Evolutionary conservation across 371 early-diverging fungal species (phyloP), one percentile per base, ranked within the genome.

Genomic region (Coemansia sp.): DNA sequence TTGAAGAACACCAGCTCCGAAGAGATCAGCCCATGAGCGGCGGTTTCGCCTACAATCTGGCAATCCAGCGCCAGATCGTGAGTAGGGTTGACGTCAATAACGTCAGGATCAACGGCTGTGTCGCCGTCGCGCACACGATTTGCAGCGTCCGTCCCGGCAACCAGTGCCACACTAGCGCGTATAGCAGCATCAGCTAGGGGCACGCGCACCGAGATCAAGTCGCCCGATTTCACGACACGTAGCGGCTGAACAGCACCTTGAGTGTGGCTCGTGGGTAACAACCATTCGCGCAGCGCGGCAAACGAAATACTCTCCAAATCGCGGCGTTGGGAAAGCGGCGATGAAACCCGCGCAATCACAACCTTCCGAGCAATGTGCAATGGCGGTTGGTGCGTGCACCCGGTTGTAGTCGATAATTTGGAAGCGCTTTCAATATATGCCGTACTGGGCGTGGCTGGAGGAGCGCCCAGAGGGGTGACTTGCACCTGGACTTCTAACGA

Each of bases 281-380:
- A 89, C 90, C 88, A 88, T 8, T 72, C 66, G 64, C 85, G 85
- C 31, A 91, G 68, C 2, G 85, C 86, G 31, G 84, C 84, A 30
- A 90, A 65, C 40, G 84, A 82, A 2, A 83, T 81, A 0, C 80
- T 72, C 64, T 92, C 87, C 5, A 90, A 54, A 8, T 83, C 80
- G 61, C 86, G 87, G 61, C 91, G 88, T 60, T 86, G 87, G 0
- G 89, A 86, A 4, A 84, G 63, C 3, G 90, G 87, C 4, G 91
- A 88, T 0, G 93, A 88, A 2, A 94, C 81, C 9, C 93, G 82
- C 7, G 92, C 86, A 26, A 94, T 81, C 3, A 82, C 85, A 5
- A 93, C 82, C 7, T 87, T 85, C 36, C 72, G 79, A 4, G 91
- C 91, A 3, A 83, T 66, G 31, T 83, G 81, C 2, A 86, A 84